Base-by-base conservation (phyloP, 768 basidiomycete genomes). In the Daedaleopsis nitida region DNA sequence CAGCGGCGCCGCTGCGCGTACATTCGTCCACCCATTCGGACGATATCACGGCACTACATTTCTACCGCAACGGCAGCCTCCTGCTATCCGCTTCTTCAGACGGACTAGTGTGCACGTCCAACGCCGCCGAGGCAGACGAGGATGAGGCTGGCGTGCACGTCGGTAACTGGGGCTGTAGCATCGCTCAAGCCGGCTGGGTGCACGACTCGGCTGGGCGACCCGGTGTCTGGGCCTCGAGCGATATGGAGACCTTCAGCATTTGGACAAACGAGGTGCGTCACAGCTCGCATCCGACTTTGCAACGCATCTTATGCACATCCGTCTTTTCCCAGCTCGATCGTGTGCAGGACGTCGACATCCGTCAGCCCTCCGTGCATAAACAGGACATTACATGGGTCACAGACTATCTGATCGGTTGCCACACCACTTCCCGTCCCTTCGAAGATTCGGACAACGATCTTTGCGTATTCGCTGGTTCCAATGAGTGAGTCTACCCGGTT, bases 11-110 rank as follows among this genome's bases (percentile, higher is more conserved):
- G 5, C 70, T 93, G 1, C 85, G 91, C 35, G 79, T 77, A n/a
- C 94, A 97, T 73, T 77, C 84, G 4, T 92, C 90, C 3, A 94
- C 93, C 0, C 95, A 98, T 69, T 96, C 94, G 3, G 95, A 98
- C 73, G 95, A 98, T 69, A 85, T 98, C 58, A 96, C 95, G 0
- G 79, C 84, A 5, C 73, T 96, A 0, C 82, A 83, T 55, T 91
- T 91, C 58, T 75, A 77, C 67, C 52, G 62, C 42, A 53, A 56
- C 37, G 57, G 48, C n/a, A 78, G 80, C 45, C 58, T 86, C 35
- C 72, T 96, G 5, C 80, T 96, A n/a, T 92, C 93, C 7, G 85
- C 86, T 0, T 94, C 92, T 0, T 86, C 92, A 0, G 95, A 98
- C 65, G 95, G 95, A 2, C 77, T 97, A 19, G 71, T 98, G 16